phyloP scores from a whole-genome alignment of 768 basidiomycete species.

The Podaxis sp. region DNA sequence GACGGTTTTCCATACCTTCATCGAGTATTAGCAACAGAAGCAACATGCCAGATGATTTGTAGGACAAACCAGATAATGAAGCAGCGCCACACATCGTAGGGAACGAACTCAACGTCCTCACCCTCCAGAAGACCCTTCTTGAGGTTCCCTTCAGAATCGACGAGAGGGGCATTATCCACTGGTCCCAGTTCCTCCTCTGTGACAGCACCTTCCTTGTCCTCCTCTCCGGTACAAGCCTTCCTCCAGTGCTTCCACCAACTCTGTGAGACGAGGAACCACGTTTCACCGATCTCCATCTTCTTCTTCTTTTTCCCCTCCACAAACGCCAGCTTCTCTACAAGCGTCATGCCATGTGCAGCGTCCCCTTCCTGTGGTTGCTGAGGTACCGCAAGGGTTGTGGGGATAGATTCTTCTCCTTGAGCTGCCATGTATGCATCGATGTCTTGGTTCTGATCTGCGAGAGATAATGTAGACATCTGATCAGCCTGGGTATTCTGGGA shows the following conservation, averaged over 20 bases:
- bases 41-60: constrained; percentile 9
- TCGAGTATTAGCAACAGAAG: constrained; percentile 3
- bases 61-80: constrained; percentile 63
- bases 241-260: constrained; percentile 76
- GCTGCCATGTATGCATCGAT: constrained; percentile 68
- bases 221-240: constrained; percentile 63
- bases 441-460: constrained; percentile 42
- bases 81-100: constrained; percentile 63
- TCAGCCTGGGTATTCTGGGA: constrained; percentile 35
- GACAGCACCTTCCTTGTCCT: constrained; percentile 63
- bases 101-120: constrained; percentile 72
- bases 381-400: constrained; percentile 23
- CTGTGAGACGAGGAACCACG: constrained; percentile 73
- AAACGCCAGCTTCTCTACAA: constrained; percentile 43
- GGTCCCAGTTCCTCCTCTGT: constrained; percentile 64
- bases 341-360: constrained; percentile 24
- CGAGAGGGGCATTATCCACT: constrained; percentile 67
- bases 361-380: constrained; percentile 15
- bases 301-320: constrained; percentile 43
- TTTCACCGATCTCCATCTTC: constrained; percentile 60
- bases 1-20: constrained; percentile 67
- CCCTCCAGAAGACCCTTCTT: constrained; percentile 47
- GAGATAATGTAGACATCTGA: constrained; percentile 38
- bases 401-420: constrained; percentile 41
- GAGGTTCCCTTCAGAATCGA: constrained; percentile 51